Conservation (phyloP, 139 green algal species). For the Desmodesmus armatus region DNA sequence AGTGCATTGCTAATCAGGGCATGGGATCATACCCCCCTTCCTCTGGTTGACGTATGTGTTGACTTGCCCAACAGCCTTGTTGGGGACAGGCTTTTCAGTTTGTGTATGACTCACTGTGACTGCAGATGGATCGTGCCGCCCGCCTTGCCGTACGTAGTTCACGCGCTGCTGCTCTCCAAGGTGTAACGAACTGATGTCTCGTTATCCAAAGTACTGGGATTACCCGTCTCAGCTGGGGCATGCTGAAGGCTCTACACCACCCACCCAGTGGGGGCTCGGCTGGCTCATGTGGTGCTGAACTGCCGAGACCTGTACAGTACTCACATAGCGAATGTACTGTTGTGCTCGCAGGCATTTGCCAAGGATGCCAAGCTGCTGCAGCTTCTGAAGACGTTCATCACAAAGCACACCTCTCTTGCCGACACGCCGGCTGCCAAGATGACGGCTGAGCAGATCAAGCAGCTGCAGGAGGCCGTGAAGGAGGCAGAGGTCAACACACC, state of each 20-base stretch:
- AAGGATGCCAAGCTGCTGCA: slow-evolving; percentile 8
- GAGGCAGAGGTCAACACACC: background rate
- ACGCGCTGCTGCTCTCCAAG: too few species aligned
- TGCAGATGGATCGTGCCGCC: background rate
- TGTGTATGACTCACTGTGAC: background rate
- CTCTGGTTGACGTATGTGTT: too few species aligned
- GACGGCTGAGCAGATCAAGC: background rate
- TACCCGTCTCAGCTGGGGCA: too few species aligned
- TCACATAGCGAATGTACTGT: too few species aligned
- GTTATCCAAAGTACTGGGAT: too few species aligned
- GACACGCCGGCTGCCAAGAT: background rate
- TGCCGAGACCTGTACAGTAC: too few species aligned
- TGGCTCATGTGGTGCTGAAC: too few species aligned
- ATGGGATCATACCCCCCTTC: background rate
- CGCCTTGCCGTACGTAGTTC: too few species aligned
- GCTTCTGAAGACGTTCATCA: slow-evolving; percentile 4
- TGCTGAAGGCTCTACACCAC: too few species aligned
- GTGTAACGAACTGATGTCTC: too few species aligned
- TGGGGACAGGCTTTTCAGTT: background rate
- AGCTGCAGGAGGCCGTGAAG: slow-evolving; percentile 16
- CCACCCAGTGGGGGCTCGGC: too few species aligned
- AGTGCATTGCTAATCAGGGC: background rate
- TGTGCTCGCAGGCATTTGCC: background rate
- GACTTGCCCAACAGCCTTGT: background rate
- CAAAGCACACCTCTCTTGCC: background rate